Evolutionary conservation across 2,329 filamentous ascomycete genomes (phyloP), one percentile per base, ranked within the genome.

Genomic region (Elsinoe fawcettii): DNA sequence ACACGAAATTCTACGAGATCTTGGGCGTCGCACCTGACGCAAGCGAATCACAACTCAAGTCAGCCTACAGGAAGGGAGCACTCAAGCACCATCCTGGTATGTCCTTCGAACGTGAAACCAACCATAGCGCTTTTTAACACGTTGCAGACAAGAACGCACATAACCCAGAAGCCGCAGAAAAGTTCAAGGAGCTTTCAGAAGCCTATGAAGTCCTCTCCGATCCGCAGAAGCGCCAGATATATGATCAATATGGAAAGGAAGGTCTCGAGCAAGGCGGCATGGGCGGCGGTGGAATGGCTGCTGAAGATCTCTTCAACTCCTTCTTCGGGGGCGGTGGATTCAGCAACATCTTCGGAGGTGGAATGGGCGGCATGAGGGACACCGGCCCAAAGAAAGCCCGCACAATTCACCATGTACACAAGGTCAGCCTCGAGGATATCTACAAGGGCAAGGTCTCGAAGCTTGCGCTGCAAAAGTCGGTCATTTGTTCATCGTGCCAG

Each of bases 401-500:
- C 65, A 96, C 92, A 59, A 99, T 99, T 66, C 89, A 95, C 75
- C 93, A 99, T 77, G 91, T 93, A 53, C 93, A 97, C 85, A 96
- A 96, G 76, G 93, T 99, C 60, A 91, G 90, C 11, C 83, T 99
- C 55, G 93, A 99, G 76, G 93, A 99, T 66, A 90, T 99, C 71
- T 99, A 99, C 82, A 86, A 88, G 62, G 93, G 93, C 70, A 99
- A 99, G 80, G 84, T 96, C 62, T 97, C 92, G 58, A 99, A 99
- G 78, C 82, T 99, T 55, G 95, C 93, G 27, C 81, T 99, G 44
- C 93, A 99, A 76, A 95, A 96, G 71, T 97, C 92, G 11, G 86
- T 99, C 72, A 93, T 99, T 74, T 99, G 93, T 80, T 79, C 89
- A 63, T 91, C 91, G 76, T 99, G 93, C 73, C 87, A 93, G 59